A percentile compares a stretch with the other conserved stretches of the same genome.
Evolutionary conservation across 2,329 filamentous ascomycete species (phyloP).

Genomic region (Ophiostoma populinum): DNA sequence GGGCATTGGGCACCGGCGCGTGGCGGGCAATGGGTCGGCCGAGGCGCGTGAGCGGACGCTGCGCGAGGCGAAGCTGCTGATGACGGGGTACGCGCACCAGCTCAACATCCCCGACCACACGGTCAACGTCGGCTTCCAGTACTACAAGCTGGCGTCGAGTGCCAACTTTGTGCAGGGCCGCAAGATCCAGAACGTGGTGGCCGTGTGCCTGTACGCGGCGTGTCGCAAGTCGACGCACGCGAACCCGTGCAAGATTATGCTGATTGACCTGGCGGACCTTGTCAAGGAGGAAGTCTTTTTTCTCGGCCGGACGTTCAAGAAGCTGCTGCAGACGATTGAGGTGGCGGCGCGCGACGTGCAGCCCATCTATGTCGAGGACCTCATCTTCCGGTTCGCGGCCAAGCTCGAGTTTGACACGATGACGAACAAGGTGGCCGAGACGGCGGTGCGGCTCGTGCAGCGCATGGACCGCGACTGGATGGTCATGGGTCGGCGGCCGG

Average conservation of each 20-base stretch:
- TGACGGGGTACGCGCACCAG: slow-evolving; percentile 43
- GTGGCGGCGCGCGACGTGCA: slow-evolving; percentile 33
- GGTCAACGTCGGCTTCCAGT: slow-evolving; percentile 48
- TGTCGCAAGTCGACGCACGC: slow-evolving; percentile 48
- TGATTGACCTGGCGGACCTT: slow-evolving; percentile 89
- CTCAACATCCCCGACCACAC: slow-evolving; percentile 44
- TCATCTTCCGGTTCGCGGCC: slow-evolving; percentile 80
- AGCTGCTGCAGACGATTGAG: slow-evolving; percentile 53
- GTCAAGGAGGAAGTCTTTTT: slow-evolving; percentile 76
- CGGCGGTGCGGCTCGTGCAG: slow-evolving; percentile 72
- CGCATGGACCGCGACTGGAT: slow-evolving; percentile 98
- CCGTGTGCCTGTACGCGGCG: slow-evolving; percentile 80
- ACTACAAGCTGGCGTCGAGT: slow-evolving; percentile 59
- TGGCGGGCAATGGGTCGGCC: slow-evolving; percentile 34
- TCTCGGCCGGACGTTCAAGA: slow-evolving; percentile 78
- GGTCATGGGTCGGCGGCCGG: slow-evolving; percentile 80
- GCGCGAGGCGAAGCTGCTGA: slow-evolving; percentile 37
- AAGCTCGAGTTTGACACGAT: slow-evolving; percentile 79
- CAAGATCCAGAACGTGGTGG: slow-evolving; percentile 66
- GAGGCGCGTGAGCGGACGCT: slow-evolving; percentile 43
- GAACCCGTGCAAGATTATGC: slow-evolving; percentile 64
- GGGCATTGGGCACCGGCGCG: slow-evolving; percentile 38
- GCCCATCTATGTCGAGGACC: slow-evolving; percentile 68
- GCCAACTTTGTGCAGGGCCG: slow-evolving; percentile 76
- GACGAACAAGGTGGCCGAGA: slow-evolving; percentile 69